These are phyloP conservation scores for Vachellia collinsii DNA, from an alignment of 306 rosid species.

Conservation along the genomic window DNA sequence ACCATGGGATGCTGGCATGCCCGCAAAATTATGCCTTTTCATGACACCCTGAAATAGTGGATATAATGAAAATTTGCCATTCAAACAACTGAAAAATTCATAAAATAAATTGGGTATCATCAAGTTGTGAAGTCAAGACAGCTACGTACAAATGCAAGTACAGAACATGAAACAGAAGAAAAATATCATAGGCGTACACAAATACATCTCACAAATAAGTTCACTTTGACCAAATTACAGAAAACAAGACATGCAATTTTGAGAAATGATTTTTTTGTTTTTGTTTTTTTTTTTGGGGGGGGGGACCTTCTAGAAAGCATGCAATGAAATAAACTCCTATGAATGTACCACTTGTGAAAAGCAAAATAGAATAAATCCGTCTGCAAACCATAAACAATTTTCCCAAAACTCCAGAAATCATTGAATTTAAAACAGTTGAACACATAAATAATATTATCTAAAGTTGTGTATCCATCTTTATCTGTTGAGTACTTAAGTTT, in stretches of 20 bases:
- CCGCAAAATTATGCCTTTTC: conserved; percentile 55
- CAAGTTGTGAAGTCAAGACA: neutral
- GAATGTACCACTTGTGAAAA: neutral
- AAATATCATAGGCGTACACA: neutral
- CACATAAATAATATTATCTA: neutral
- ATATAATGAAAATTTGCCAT: conserved; percentile 21
- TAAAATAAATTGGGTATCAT: neutral
- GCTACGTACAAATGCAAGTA: conserved; percentile 6
- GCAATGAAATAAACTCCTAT: conserved; percentile 6
- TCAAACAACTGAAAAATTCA: conserved; percentile 1
- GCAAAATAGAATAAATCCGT: neutral
- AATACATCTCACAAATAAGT: neutral
- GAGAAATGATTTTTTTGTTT: too few relatives aligned
- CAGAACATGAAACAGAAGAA: conserved; percentile 22
- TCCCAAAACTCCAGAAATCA: conserved; percentile 3
- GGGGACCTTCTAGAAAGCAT: conserved; percentile 14
- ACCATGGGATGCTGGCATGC: conserved; percentile 84
- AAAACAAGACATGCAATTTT: conserved; percentile 6
- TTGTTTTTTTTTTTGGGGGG: too few relatives aligned
- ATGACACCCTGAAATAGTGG: conserved; percentile 69
- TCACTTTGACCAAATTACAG: neutral
- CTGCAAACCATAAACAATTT: neutral
- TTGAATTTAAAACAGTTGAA: neutral
- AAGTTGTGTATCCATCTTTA: neutral
- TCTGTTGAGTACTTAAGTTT: conserved; percentile 11